Conservation (phyloP, 192 early-diverging fungal genomes). For the Allomyces macrogynus region DNA sequence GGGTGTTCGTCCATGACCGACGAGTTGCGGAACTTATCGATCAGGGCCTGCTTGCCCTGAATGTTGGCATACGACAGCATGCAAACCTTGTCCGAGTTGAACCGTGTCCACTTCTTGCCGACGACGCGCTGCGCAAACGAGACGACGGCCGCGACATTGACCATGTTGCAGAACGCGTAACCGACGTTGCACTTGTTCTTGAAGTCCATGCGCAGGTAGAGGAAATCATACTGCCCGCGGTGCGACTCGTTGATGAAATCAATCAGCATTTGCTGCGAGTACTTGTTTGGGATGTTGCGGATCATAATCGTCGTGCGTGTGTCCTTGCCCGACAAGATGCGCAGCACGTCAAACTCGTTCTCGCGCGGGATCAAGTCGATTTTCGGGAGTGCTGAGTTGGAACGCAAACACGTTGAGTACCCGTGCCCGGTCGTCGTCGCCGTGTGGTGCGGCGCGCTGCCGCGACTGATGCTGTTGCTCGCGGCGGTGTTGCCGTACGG, state of each 20-base stretch:
- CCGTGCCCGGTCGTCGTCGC: slow-evolving; percentile 2
- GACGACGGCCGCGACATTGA: slow-evolving; percentile 30
- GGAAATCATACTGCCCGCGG: slow-evolving; percentile 43
- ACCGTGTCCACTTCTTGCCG: slow-evolving; percentile 59
- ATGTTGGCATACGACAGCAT: slow-evolving; percentile 61
- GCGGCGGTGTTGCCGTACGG: background rate
- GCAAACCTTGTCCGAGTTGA: slow-evolving; percentile 62
- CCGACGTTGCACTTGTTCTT: slow-evolving; percentile 77
- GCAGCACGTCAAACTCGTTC: slow-evolving; percentile 6
- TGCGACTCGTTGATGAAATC: slow-evolving; percentile 53
- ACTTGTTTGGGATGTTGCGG: slow-evolving; percentile 73
- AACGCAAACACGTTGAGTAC: slow-evolving; percentile 4
- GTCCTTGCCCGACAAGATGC: slow-evolving; percentile 22
- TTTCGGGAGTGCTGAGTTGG: slow-evolving; percentile 3
- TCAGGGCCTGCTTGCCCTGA: slow-evolving; percentile 45
- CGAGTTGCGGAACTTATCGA: slow-evolving; percentile 64
- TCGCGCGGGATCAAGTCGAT: background rate
- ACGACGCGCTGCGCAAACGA: slow-evolving; percentile 42
- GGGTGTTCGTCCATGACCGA: slow-evolving; percentile 60
- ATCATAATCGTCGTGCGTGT: slow-evolving; percentile 68
- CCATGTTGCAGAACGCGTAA: slow-evolving; percentile 55
- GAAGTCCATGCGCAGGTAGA: slow-evolving; percentile 75
- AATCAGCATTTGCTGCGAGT: slow-evolving; percentile 59
- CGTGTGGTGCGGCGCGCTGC: slow-evolving; percentile 3
- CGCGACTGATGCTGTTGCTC: slow-evolving; percentile 1